phyloP scores from a whole-genome alignment of 495 filamentous ascomycete genomes.

The Pseudomonodictys pantanalensis region DNA sequence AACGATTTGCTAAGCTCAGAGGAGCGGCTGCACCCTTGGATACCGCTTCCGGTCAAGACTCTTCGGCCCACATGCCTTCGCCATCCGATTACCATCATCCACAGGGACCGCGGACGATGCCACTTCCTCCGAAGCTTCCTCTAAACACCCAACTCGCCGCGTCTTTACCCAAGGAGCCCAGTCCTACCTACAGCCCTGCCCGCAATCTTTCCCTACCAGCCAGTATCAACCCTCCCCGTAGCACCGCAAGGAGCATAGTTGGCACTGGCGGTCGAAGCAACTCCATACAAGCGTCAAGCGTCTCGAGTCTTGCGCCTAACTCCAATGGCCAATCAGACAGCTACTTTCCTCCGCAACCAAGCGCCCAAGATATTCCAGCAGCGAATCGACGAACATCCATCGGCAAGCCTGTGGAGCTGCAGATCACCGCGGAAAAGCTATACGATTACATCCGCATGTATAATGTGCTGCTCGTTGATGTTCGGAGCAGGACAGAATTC shows the following conservation, averaged over 20 bases:
- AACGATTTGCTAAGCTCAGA: conserved; percentile 61
- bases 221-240: conserved; percentile 50
- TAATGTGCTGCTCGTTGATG: conserved; percentile 77
- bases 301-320: conserved; percentile 32
- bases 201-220: conserved; percentile 55
- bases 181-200: conserved; percentile 78
- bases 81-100: conserved; percentile 43
- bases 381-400: conserved; percentile 40
- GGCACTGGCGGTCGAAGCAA: conserved; percentile 40
- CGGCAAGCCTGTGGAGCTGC: conserved; percentile 58
- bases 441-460: conserved; percentile 59
- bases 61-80: conserved; percentile 38
- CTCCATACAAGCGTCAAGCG: conserved; percentile 29
- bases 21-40: conserved; percentile 31
- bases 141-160: conserved; percentile 49
- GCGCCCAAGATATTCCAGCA: not conserved
- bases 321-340: conserved; percentile 30
- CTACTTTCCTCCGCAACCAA: conserved; percentile 36
- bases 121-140: conserved; percentile 55
- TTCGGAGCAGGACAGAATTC: conserved; percentile 76
- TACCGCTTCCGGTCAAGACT: conserved; percentile 15
- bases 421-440: conserved; percentile 64
- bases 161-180: conserved; percentile 74
- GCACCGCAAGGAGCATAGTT: conserved; percentile 43
- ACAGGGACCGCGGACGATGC: no score